Evolutionary conservation across 176 grass and related monocot genomes (phyloP), one percentile per base, ranked within the genome.

Genomic region (Olyra latifolia): DNA sequence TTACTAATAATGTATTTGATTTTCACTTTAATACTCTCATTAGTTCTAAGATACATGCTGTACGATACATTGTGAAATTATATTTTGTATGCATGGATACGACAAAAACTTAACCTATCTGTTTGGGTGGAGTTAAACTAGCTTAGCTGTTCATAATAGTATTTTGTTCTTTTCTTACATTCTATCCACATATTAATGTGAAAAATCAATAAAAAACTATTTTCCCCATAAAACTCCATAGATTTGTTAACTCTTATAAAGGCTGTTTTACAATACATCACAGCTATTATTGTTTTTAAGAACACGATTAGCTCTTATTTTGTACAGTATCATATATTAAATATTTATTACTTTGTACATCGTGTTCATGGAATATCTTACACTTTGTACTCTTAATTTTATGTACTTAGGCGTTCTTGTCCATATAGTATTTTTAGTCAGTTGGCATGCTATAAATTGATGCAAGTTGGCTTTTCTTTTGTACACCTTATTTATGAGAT

Each of bases 361-460:
- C 82, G 14, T 16, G 54, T 39, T 60, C 15, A 9, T 71, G 9
- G 23, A 29, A 6, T 62, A 47, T 3, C 24, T 11, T 43, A 25
- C 25, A 32, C 38, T 75, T 11, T 43, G 20, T 35, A 24, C 38
- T 75, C 10, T 80, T 80, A 84, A 75, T 69, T 74, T 84, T 39
- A 80, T 75, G 62, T 62, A 58, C 7, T 24, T 2, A 44, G 14
- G 27, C 11, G 23, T 28, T 45, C 12, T 48, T 69, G n/a, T 39
- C 27, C 5, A 44, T 48, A 40, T 74, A 41, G 1, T 28, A 15
- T 7, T 20, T 5, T 15, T 29, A 13, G n/a, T 80, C 22, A n/a
- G n/a, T n/a, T n/a, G 41, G 6, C 27, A 55, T 73, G 57, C 6
- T 1, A 35, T 75, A 16, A 35, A 35, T 66, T 45, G 32, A 54